Evolutionary conservation across 495 filamentous ascomycete species (phyloP).

Genomic region (Schizothecium vesticola): DNA sequence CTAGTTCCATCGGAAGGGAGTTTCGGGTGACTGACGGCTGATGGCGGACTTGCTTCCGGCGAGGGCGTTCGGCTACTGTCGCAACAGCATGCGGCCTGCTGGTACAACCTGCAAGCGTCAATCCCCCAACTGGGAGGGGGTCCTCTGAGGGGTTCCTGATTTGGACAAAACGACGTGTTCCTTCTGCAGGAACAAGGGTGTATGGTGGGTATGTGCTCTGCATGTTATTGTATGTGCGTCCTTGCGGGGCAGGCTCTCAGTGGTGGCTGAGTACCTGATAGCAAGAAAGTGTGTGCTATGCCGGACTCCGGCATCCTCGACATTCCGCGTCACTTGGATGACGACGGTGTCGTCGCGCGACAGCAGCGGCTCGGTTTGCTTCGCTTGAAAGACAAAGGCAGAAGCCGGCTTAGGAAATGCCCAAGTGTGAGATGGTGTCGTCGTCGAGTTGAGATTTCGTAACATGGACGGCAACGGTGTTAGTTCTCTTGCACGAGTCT

Average conservation of each 20-base stretch:
- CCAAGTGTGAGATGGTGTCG: neutral
- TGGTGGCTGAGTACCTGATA: neutral
- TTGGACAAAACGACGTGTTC: neutral
- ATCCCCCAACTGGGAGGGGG: neutral
- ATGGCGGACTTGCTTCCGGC: neutral
- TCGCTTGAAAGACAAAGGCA: neutral
- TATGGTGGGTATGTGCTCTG: neutral
- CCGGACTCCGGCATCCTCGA: neutral
- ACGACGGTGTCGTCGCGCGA: neutral
- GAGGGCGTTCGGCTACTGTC: neutral
- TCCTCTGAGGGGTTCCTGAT: neutral
- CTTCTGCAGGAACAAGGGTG: constrained; percentile 3
- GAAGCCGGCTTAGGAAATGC: neutral
- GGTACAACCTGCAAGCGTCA: neutral
- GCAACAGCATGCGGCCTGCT: neutral
- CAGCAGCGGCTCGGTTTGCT: neutral
- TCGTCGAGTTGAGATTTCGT: neutral
- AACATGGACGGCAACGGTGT: neutral
- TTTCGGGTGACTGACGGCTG: neutral
- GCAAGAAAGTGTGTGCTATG: neutral
- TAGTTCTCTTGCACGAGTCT: neutral
- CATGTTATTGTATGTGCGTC: neutral
- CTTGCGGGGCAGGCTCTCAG: neutral
- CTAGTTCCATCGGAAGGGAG: neutral
- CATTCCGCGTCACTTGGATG: neutral